A percentile compares a stretch with the other conserved stretches of the same genome.
Conservation (phyloP, 1,139 yeast species). For the Saccharomyces hybrid region DNA sequence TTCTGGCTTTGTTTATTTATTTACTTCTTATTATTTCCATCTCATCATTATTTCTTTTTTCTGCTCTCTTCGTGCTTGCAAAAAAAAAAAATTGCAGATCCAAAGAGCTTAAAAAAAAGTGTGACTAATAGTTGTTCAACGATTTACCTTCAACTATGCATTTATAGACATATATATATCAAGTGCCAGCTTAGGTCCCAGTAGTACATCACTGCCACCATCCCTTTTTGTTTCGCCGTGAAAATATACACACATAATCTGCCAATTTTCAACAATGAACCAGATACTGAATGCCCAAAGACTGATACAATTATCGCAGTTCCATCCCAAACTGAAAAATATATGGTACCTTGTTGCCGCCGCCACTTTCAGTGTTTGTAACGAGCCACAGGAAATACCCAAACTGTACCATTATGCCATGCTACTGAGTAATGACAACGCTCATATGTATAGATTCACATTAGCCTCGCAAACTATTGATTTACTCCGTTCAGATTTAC, state of each 20-base stretch:
- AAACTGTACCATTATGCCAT: conserved; percentile 67
- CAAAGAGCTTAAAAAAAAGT: not conserved
- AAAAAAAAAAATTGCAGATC: not conserved
- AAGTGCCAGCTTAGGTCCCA: not conserved
- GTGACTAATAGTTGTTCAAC: not conserved
- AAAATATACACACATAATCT: not conserved
- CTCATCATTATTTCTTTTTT: not conserved
- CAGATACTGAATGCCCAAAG: conserved; percentile 50
- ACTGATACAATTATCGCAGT: conserved; percentile 44
- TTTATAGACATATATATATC: not conserved
- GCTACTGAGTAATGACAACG: conserved; percentile 38
- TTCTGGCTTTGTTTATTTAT: not conserved
- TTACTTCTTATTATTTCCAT: not conserved
- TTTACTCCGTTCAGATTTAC: conserved; percentile 10
- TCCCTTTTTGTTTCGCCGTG: not conserved
- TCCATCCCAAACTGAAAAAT: conserved; percentile 44
- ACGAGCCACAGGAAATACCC: conserved; percentile 76
- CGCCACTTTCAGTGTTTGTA: conserved; percentile 74
- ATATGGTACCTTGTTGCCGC: conserved; percentile 78
- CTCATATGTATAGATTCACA: conserved; percentile 9
- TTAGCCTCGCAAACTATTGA: conserved; percentile 17
- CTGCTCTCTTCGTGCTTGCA: not conserved
- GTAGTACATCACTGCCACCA: too few relatives aligned
- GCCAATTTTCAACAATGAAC: conserved; percentile 9
- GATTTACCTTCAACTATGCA: not conserved